Percentiles rank a stretch among this genome's conserved stretches.
These are phyloP conservation scores for Coemansia sp. DNA, from an alignment of 192 early-diverging fungal species.

Conservation along the genomic window DNA sequence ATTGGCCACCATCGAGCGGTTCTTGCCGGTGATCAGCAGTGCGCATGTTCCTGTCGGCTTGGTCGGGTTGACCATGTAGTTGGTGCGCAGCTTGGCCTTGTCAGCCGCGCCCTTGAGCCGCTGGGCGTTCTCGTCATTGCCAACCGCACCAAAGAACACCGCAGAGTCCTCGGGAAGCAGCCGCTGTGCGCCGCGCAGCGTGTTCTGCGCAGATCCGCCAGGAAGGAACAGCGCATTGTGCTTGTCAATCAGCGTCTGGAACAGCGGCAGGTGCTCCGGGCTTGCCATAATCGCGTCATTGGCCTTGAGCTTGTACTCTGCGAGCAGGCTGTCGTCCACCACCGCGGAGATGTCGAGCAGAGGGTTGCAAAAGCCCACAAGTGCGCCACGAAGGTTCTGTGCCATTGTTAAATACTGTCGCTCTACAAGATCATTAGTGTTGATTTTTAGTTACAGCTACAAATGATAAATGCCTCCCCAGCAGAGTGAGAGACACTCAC, in stretches of 20 bases:
- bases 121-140: constrained; percentile 79
- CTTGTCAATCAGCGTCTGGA: constrained; percentile 73
- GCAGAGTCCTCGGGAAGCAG: constrained; percentile 84
- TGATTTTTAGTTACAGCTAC: background rate
- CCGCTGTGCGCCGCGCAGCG: constrained; percentile 87
- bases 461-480: background rate
- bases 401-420: constrained; percentile 17
- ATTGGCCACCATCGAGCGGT: constrained; percentile 92
- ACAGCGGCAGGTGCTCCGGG: constrained; percentile 82
- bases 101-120: constrained; percentile 74
- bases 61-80: constrained; percentile 78
- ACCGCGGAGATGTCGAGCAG: constrained; percentile 94
- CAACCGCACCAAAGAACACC: constrained; percentile 92
- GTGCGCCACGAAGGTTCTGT: constrained; percentile 52
- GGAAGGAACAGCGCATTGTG: constrained; percentile 83
- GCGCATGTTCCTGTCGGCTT: constrained; percentile 94
- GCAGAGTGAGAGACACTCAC: constrained; percentile 8
- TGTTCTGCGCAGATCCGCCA: constrained; percentile 97
- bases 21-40: constrained; percentile 86
- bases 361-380: constrained; percentile 97
- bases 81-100: constrained; percentile 82
- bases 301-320: constrained; percentile 87
- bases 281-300: constrained; percentile 96
- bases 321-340: constrained; percentile 69
- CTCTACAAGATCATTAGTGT: background rate